Conservation (phyloP, 176 grass and related monocot genomes). For the Rhipidocladum racemiflorum region DNA sequence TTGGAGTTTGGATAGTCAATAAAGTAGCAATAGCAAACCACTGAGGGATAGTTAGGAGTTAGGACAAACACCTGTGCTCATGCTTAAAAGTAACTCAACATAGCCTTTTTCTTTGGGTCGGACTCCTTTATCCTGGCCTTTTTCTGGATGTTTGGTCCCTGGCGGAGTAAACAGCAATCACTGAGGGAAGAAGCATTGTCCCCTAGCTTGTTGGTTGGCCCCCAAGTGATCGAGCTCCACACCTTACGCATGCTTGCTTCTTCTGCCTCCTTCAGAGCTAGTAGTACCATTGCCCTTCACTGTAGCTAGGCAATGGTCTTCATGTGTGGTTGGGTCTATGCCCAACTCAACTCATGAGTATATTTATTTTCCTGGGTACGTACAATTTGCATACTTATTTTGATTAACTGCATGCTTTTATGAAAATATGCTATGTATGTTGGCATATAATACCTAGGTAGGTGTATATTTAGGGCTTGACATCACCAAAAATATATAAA, state of each 20-base stretch:
- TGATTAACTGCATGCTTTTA: background rate
- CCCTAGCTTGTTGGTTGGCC: conserved; percentile 34
- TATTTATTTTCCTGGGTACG: conserved; percentile 20
- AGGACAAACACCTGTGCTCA: conserved; percentile 54
- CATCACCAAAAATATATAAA: background rate
- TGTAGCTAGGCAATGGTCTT: conserved; percentile 36
- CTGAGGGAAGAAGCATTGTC: conserved; percentile 52
- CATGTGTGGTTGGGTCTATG: conserved; percentile 44
- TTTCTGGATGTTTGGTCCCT: conserved; percentile 38
- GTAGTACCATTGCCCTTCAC: conserved; percentile 27
- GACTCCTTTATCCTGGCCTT: conserved; percentile 36
- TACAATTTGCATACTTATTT: background rate
- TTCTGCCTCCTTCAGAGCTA: conserved; percentile 11
- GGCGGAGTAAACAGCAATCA: conserved; percentile 73
- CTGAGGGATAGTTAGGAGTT: conserved; percentile 16
- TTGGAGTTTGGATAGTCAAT: conserved; percentile 22
- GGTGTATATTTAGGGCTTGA: background rate
- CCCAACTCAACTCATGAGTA: conserved; percentile 42
- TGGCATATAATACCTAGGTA: background rate
- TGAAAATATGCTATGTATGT: background rate
- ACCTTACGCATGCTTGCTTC: conserved; percentile 26
- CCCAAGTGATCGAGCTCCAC: conserved; percentile 34
- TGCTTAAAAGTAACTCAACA: conserved; percentile 56
- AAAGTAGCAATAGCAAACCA: conserved; percentile 8
- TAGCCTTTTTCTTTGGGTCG: conserved; percentile 31